Evolutionary conservation across 345 rosid species (phyloP), one percentile per base, ranked within the genome.

Genomic region (Streptanthus diversifolius): DNA sequence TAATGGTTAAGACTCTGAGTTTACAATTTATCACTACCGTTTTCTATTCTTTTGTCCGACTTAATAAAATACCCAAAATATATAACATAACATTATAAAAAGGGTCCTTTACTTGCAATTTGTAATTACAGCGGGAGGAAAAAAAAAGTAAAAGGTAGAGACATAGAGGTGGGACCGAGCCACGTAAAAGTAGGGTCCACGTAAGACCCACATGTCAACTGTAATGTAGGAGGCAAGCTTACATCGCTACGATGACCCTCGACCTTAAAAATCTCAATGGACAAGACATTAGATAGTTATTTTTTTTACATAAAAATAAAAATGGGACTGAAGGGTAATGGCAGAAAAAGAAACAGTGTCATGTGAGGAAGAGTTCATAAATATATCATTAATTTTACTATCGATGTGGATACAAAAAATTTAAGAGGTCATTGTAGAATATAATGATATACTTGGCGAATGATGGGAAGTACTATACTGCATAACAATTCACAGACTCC

Each of bases 191-290:
- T 55, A 27, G 70, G 79, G 36, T 79, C 82, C 48, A 40, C 37
- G 37, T 11, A 15, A 73, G 83, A 72, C 71, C 78, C 80, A 76
- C 80, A 65, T 66, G 36, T 77, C 79, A 80, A 75, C 78, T 48
- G 70, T 71, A 77, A 72, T 80, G 81, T 77, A 27, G 87, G 78
- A 80, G 81, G 76, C 77, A 85, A 45, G 87, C 90, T 80, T 57
- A 81, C 82, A 80, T 86, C 90, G 66, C n/a, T 79, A 76, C 80
- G 66, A 55, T 56, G 93, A 84, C 93, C 79, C 57, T 76, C 66
- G 84, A 88, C 87, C 90, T 84, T 84, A 88, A 85, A 65, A 79
- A 79, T 83, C 83, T 81, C 81, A 57, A n/a, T 12, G 41, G 84
- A 80, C 85, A 63, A 81, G 73, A 82, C 73, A 54, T 19, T 62